Evolutionary conservation across 1,284 basidiomycete genomes (phyloP).

Genomic region (Pascua guehoae): DNA sequence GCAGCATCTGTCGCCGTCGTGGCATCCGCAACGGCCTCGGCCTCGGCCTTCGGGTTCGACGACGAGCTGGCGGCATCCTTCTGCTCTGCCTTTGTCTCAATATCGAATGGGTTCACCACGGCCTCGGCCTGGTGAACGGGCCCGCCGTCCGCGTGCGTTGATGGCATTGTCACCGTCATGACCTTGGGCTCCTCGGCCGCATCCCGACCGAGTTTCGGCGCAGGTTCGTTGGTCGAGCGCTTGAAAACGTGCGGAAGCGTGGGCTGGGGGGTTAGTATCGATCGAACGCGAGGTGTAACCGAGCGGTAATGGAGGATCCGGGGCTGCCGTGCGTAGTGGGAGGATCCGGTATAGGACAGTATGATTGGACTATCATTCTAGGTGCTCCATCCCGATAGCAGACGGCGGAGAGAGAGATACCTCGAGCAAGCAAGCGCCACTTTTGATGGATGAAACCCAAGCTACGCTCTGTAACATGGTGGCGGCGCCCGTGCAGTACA

Average conservation of each 20-base stretch:
- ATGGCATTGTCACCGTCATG: constrained; percentile 64
- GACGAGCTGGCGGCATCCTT: too few relatives aligned
- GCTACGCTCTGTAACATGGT: not conserved
- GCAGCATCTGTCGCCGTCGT: not conserved
- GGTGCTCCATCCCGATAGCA: not conserved
- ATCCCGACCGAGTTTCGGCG: not conserved
- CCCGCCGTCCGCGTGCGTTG: constrained; percentile 62
- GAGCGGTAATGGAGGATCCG: too few relatives aligned
- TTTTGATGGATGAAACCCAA: not conserved
- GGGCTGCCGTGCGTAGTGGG: too few relatives aligned
- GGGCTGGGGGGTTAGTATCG: constrained; percentile 31
- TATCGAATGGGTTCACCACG: constrained; percentile 3
- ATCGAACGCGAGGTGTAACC: too few relatives aligned
- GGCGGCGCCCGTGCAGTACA: not conserved
- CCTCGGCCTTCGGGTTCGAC: not conserved
- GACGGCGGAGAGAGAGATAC: not conserved
- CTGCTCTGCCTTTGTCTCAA: not conserved
- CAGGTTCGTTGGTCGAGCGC: constrained; percentile 4
- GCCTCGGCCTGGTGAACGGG: constrained; percentile 54
- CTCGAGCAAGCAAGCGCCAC: not conserved
- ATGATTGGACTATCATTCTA: not conserved
- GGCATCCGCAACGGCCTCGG: not conserved
- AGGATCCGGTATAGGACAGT: too few relatives aligned
- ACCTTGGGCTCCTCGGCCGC: constrained; percentile 57
- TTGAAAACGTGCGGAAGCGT: constrained; percentile 44